Evolutionary conservation across 805 yeast genomes (phyloP).

Genomic region (Spathaspora sp.): DNA sequence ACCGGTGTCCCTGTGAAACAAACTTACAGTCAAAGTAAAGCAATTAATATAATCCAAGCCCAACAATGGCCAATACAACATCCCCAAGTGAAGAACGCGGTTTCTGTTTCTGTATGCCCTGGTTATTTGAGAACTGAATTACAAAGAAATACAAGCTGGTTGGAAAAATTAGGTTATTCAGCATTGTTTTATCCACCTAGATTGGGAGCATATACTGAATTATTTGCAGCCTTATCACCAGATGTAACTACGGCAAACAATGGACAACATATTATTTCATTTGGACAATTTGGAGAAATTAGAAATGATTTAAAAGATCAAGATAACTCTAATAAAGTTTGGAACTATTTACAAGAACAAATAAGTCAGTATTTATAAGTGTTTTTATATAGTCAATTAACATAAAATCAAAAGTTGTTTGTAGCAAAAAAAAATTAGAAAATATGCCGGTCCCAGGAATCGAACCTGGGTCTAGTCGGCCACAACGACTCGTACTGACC

Average conservation of each 20-base stretch:
- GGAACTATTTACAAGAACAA: conserved; percentile 31
- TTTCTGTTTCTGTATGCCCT: conserved; percentile 38
- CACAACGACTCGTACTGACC: conserved; percentile 49
- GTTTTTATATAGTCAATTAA: background rate
- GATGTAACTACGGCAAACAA: conserved; percentile 24
- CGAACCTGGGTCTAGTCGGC: conserved; percentile 50
- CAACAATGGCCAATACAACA: conserved; percentile 29
- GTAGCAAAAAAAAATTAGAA: background rate
- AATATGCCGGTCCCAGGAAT: conserved; percentile 47
- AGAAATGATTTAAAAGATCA: conserved; percentile 34
- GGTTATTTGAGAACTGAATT: conserved; percentile 36
- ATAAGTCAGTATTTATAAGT: background rate
- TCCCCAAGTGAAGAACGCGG: conserved; percentile 21
- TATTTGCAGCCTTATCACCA: conserved; percentile 41
- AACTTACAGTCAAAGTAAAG: conserved; percentile 43
- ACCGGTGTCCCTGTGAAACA: conserved; percentile 9
- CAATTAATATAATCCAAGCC: conserved; percentile 33
- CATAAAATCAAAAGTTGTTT: background rate
- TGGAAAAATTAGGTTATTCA: background rate
- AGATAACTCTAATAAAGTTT: conserved; percentile 26
- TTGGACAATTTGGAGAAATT: conserved; percentile 25
- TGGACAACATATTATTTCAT: conserved; percentile 36
- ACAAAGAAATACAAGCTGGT: conserved; percentile 18
- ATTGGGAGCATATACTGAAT: conserved; percentile 43
- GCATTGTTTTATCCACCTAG: conserved; percentile 16